These are phyloP conservation scores for Mycena venus DNA, from an alignment of 768 basidiomycete species.

Conservation along the genomic window DNA sequence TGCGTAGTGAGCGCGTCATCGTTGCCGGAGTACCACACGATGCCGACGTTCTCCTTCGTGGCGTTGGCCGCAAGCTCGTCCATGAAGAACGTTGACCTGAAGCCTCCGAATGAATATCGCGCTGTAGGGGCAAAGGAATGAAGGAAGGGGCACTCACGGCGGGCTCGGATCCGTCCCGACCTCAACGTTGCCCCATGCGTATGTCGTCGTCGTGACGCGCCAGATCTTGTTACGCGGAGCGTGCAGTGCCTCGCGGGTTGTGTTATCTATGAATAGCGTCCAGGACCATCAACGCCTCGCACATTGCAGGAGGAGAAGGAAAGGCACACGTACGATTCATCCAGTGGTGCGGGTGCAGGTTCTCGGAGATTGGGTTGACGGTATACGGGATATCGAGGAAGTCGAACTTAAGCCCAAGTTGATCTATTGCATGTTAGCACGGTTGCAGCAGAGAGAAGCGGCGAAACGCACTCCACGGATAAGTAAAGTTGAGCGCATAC, in stretches of 20 bases:
- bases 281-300: not conserved
- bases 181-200: slow-evolving; percentile 10
- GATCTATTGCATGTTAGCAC: not conserved
- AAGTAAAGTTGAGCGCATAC: slow-evolving; percentile 79
- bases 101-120: not conserved
- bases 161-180: not conserved
- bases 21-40: slow-evolving; percentile 63
- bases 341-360: slow-evolving; percentile 44
- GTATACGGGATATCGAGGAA: slow-evolving; percentile 22
- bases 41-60: slow-evolving; percentile 46
- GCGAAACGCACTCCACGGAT: slow-evolving; percentile 56
- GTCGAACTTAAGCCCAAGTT: slow-evolving; percentile 17
- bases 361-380: slow-evolving; percentile 21
- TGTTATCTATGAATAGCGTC: slow-evolving; percentile 44
- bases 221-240: slow-evolving; percentile 53
- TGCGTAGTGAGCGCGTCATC: slow-evolving; percentile 64
- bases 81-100: slow-evolving; percentile 47
- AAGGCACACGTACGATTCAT: not conserved
- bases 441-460: not conserved
- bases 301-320: not conserved
- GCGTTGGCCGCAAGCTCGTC: slow-evolving; percentile 62
- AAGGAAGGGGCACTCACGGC: not conserved
- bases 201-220: not conserved
- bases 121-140: not conserved
- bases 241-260: slow-evolving; percentile 59